Evolutionary conservation across 805 yeast genomes (phyloP).

Genomic region (Metschnikowia cubensis): DNA sequence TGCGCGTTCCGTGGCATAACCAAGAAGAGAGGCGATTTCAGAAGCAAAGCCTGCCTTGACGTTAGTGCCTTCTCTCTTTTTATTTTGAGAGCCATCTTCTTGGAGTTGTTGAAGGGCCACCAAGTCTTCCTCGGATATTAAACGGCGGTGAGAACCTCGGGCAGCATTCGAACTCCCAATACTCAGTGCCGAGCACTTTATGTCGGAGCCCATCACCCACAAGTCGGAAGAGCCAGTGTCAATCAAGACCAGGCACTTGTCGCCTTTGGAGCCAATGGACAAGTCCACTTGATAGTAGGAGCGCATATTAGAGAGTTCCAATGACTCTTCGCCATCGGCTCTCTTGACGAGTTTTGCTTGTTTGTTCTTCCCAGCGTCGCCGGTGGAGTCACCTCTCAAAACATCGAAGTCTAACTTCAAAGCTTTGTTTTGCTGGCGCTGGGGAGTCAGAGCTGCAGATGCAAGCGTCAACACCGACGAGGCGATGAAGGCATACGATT

Average conservation of each 20-base stretch:
- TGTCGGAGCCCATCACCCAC: constrained; percentile 34
- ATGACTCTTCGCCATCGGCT: constrained; percentile 4
- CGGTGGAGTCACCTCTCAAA: constrained; percentile 8
- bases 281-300: constrained; percentile 13
- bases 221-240: constrained; percentile 45
- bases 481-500: neutral
- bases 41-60: neutral
- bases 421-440: neutral
- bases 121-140: neutral
- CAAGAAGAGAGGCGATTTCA: neutral
- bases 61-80: neutral
- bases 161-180: neutral
- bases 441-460: constrained; percentile 8
- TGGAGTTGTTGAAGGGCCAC: neutral
- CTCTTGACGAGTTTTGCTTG: constrained; percentile 6
- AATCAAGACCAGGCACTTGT: constrained; percentile 29
- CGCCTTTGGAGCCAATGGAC: constrained; percentile 13
- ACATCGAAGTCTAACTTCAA: constrained; percentile 13
- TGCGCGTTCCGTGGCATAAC: neutral
- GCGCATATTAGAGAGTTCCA: constrained; percentile 8
- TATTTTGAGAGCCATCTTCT: neutral
- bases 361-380: constrained; percentile 5
- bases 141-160: constrained; percentile 1
- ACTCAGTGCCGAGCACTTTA: neutral
- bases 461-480: constrained; percentile 6